Base-by-base conservation (phyloP, 768 basidiomycete genomes). In the Melanogaster broomeanus region DNA sequence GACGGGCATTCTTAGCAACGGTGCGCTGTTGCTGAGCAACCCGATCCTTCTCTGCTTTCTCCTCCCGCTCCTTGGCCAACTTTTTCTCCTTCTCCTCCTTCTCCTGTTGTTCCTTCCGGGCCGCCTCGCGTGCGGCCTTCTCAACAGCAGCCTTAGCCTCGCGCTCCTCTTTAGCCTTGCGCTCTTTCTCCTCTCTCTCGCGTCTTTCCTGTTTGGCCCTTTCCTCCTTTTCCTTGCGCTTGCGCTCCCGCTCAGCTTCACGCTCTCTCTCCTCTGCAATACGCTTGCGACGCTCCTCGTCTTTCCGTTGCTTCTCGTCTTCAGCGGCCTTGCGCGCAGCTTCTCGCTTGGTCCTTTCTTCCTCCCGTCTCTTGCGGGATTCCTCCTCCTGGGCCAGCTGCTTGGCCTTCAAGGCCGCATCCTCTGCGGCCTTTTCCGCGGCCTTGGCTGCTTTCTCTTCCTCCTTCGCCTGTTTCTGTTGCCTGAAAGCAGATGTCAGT, bases 401-500 rank as follows among this genome's bases (percentile, higher is more conserved):
- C 63, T 85, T 87, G 7, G 87, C 88, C 67, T 87, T 88, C 44
- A 73, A 48, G 2, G 87, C 87, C 10, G 87, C 88, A 54, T 94
- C 92, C 64, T 93, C 92, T 4, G 88, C 92, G 10, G 90, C 89
- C 64, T 85, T 85, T 69, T 91, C 92, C 5, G 90, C 91, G 19
- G 91, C 90, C 58, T 83, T 83, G 19, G 79, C 81, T 8, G 91
- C 90, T 53, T 84, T 83, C 70, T 95, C 94, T 66, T 93, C 91
- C 55, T 98, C 97, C 66, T 96, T 96, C 38, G 87, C 90, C 58
- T 82, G 77, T 71, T 96, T 97, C 74, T 97, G 94, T 68, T 82
- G 84, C 74, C 95, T 98, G 35, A 45, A 54, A 47, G 22, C 28
- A 24, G 21, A 2, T 13, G 42, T 43, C 44, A 44, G 55, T 18